Base-by-base conservation (phyloP, 2,329 filamentous ascomycete species). In the Biscogniauxia mediterranea region DNA sequence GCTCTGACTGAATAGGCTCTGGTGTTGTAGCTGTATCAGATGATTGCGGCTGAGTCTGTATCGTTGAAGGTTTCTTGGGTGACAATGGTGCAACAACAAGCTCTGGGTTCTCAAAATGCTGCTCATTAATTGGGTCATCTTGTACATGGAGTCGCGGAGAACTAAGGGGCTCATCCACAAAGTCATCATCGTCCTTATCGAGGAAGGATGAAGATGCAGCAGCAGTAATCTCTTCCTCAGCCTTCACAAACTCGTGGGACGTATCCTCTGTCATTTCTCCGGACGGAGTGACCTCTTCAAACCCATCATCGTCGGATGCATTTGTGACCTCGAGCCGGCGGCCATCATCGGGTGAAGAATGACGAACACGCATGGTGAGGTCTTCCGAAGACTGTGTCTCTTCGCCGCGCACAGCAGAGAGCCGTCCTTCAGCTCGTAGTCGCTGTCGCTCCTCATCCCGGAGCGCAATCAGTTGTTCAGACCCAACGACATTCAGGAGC, bases 401-500 rank as follows among this genome's bases (percentile, higher is more conserved):
- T 54, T 78, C 76, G 15, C 73, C 76, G 6, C 79, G 65, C 61
- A 77, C 66, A 52, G 74, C 61, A n/a, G 83, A 83, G 57, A 97
- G 85, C 67, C 86, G 89, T 51, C 93, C 93, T 72, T 95, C 90
- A 1, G 81, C 82, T 68, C 92, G 89, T 51, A 98, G 79, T 49
- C 87, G 85, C 67, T 96, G 91, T 55, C 95, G 87, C 73, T 97
- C 93, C 11, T 83, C 78, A 71, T 99, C 93, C 62, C 95, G 85
- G 51, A 86, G 82, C 63, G 84, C 87, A 62, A 98, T 92, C 66
- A 97, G 87, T 66, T 92, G 89, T 73, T 99, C 93, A 11, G 93
- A 93, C 32, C 94, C 95, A 9, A 87, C 81, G 74, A 98, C 93
- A 73, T 99, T 99, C 66, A 99, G 80, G 42, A 99, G 81, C 5